Conservation (phyloP, 345 rosid genomes). For the Psidium guajava region DNA sequence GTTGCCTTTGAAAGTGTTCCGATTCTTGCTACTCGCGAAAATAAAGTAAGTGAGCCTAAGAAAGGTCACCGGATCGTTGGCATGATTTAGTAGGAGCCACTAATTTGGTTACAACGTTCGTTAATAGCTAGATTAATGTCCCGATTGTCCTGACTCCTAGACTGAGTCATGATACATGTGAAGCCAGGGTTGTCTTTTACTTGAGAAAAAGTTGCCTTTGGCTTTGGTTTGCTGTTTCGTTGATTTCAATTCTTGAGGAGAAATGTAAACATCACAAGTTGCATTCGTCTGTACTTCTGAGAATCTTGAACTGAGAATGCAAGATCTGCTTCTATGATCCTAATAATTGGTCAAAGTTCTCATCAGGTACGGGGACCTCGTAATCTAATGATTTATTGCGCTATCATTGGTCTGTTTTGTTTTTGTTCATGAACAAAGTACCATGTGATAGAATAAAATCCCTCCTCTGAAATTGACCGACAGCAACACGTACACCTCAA, state of each 20-base stretch:
- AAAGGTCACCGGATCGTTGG: too few species aligned
- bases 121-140: too few species aligned
- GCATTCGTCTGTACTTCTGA: not conserved
- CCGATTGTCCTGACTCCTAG: too few species aligned
- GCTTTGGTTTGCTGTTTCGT: not conserved
- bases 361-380: not conserved
- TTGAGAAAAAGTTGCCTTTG: not conserved
- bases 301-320: not conserved
- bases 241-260: not conserved
- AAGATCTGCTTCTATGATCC: not conserved
- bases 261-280: not conserved
- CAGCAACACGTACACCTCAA: not conserved
- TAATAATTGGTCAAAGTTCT: not conserved
- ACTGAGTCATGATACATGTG: too few species aligned
- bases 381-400: not conserved
- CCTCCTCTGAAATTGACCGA: not conserved
- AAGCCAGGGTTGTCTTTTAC: not conserved
- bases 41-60: not conserved
- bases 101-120: too few species aligned
- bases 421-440: not conserved
- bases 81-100: too few species aligned
- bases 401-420: not conserved
- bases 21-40: not conserved
- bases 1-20: not conserved
- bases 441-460: not conserved